Base-by-base conservation (phyloP, 352 stramenopile genomes). In the Globisporangium iwayamae region DNA sequence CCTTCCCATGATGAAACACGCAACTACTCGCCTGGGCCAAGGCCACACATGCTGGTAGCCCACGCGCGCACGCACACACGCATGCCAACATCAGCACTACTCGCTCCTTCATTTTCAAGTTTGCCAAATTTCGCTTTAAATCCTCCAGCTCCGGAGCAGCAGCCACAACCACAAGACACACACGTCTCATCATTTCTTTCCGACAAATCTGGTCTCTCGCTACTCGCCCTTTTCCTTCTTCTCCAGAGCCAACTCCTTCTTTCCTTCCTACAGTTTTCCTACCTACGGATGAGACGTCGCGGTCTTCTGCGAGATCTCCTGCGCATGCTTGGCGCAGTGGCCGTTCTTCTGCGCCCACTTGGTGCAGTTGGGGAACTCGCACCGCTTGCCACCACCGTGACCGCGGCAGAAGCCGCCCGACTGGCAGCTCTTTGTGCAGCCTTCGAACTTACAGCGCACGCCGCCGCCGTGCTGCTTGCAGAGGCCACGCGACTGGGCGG, bases 261-360 rank as follows among this genome's bases (percentile, higher is more conserved):
- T 57, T 32, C 30, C 18, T 10, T 13, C 16, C 55, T 22, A 22
- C 20, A 25, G 16, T 34, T 39, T 62, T 16, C 25, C 6, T 10
- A 9, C 53, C 68, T 77, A 75, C 62, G 77, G 75, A 50, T 82
- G 67, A 53, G 78, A 67, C 54, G 25, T 20, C 20, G 46, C 46
- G 8, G 54, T n/a, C 36, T 79, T 76, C 32, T 85, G 77, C 34
- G 81, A 81, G 55, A 94, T 81, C 69, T 94, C 85, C 62, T 94
- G 85, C 58, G 85, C 85, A 68, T 94, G 85, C 64, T 94, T 94
- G 52, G 86, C 86, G 65, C 86, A 95, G 63, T 93, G 84, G 36
- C 85, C 86, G 56, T 93, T 93, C 70, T 91, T 91, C 72, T 95
- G 86, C 4, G 86, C 85, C 85, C 86, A 94, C 74, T 96, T 96